Percentiles rank a stretch among this genome's conserved stretches.
Evolutionary conservation across 306 rosid species (phyloP).

Genomic region (Cyamopsis tetragonoloba): DNA sequence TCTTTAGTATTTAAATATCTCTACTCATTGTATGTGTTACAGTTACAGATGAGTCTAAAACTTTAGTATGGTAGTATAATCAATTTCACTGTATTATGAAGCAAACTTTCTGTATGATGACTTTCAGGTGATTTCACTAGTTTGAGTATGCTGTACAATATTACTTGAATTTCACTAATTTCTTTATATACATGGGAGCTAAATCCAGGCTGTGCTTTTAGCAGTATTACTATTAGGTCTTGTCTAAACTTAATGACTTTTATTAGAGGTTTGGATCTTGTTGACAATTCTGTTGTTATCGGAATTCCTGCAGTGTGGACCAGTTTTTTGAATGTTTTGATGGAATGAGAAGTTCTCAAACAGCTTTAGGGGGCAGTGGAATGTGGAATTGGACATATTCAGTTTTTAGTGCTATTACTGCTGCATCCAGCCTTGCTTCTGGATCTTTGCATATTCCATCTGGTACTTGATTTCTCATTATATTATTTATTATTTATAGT

Average conservation of each 20-base stretch:
- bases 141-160: not conserved
- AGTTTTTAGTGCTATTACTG: constrained; percentile 91
- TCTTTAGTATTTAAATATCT: not conserved
- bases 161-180: constrained; percentile 15
- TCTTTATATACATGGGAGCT: constrained; percentile 11
- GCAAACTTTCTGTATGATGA: not conserved
- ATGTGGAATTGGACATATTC: constrained; percentile 97
- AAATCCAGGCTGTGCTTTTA: not conserved
- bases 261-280: constrained; percentile 2
- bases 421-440: constrained; percentile 95
- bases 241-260: constrained; percentile 2
- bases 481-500: constrained; percentile 3
- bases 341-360: constrained; percentile 89
- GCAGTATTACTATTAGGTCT: not conserved
- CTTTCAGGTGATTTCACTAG: not conserved
- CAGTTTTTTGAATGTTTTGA: constrained; percentile 96
- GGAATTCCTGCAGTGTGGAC: constrained; percentile 72
- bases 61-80: not conserved
- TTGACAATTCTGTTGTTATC: constrained; percentile 31
- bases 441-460: constrained; percentile 73
- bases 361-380: constrained; percentile 86
- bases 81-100: not conserved
- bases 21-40: constrained; percentile 11
- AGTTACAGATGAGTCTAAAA: constrained; percentile 7
- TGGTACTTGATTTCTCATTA: constrained; percentile 48